Evolutionary conservation across 345 rosid species (phyloP).

Genomic region (Eucalyptus paniculata): DNA sequence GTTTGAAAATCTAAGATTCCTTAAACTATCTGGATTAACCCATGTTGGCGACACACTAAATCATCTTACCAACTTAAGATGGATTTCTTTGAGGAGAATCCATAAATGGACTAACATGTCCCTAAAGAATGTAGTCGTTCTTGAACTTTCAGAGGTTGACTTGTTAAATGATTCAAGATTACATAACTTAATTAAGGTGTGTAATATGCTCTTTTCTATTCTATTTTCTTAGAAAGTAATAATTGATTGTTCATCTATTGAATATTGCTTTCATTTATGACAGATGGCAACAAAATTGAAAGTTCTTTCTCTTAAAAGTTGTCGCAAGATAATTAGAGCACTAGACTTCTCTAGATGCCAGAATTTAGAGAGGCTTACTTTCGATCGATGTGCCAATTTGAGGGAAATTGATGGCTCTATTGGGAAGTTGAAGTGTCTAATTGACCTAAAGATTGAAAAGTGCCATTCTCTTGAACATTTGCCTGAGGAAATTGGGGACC

Average conservation of each 20-base stretch:
- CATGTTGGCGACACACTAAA: rapidly evolving
- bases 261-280: not conserved
- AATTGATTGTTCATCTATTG: not conserved
- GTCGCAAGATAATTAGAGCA: rapidly evolving
- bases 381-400: rapidly evolving
- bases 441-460: rapidly evolving
- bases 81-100: not conserved
- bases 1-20: not conserved
- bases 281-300: not conserved
- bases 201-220: rapidly evolving
- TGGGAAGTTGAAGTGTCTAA: not conserved
- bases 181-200: not conserved
- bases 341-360: rapidly evolving
- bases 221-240: not conserved
- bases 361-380: not conserved
- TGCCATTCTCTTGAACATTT: rapidly evolving
- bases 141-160: rapidly evolving
- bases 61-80: not conserved
- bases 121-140: not conserved
- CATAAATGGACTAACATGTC: not conserved
- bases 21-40: not conserved
- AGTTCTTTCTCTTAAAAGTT: rapidly evolving
- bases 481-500: not conserved
- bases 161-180: rapidly evolving
- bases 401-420: not conserved